Evolutionary conservation across 345 rosid species (phyloP).

Genomic region (Corymbia maculata): DNA sequence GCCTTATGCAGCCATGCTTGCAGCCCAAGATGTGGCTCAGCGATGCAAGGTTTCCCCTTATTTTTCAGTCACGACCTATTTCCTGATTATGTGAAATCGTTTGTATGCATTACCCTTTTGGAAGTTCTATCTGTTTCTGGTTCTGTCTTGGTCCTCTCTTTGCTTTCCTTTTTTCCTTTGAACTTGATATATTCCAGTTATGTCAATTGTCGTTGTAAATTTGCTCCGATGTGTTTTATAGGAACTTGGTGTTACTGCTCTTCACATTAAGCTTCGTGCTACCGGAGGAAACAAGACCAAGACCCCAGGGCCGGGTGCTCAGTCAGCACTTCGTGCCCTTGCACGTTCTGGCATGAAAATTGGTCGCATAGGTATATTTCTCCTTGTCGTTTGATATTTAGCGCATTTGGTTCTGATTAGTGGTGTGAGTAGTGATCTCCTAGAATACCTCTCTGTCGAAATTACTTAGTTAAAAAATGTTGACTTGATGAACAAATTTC

Average conservation of each 20-base stretch:
- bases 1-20: conserved; percentile 96
- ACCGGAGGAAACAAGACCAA: conserved; percentile 84
- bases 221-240: not conserved
- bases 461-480: not conserved
- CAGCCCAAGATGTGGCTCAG: conserved; percentile 78
- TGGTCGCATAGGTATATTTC: conserved; percentile 67
- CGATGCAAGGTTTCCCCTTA: conserved; percentile 55
- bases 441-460: not conserved
- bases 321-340: conserved; percentile 86
- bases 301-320: conserved; percentile 90
- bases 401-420: not conserved
- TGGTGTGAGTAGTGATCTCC: not conserved
- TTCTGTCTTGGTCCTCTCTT: not conserved
- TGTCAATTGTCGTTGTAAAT: not conserved
- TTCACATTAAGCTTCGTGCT: conserved; percentile 84
- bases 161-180: not conserved
- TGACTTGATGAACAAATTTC: not conserved
- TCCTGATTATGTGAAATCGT: not conserved
- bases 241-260: conserved; percentile 81
- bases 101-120: not conserved
- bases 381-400: not conserved
- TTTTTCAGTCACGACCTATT: not conserved
- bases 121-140: not conserved
- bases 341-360: conserved; percentile 96
- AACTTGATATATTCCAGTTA: not conserved